These are phyloP conservation scores for Macrocybe gigantea DNA, from an alignment of 768 basidiomycete genomes.

Conservation along the genomic window DNA sequence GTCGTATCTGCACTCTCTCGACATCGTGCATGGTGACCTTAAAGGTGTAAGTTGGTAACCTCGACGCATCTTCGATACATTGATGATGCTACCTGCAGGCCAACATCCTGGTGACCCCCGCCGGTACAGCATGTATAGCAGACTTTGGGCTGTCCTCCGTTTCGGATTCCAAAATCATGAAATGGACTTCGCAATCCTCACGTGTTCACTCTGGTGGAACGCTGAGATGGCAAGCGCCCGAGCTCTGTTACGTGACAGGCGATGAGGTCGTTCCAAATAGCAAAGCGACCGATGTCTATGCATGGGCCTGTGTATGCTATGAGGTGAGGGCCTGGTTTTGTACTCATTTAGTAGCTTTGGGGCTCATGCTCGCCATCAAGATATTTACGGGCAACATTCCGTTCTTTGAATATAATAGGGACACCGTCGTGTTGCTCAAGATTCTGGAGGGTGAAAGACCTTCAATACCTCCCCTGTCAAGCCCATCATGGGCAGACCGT, in stretches of 20 bases:
- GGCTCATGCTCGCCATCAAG: not conserved
- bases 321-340: slow-evolving; percentile 1
- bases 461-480: slow-evolving; percentile 7
- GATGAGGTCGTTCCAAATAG: slow-evolving; percentile 8
- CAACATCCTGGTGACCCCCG: slow-evolving; percentile 36
- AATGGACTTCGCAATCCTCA: slow-evolving; percentile 9
- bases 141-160: slow-evolving; percentile 40
- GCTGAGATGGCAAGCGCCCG: slow-evolving; percentile 26
- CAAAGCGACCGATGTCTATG: slow-evolving; percentile 8
- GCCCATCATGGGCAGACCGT: slow-evolving; percentile 5
- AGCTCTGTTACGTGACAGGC: slow-evolving; percentile 19
- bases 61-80: not conserved
- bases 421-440: slow-evolving; percentile 11
- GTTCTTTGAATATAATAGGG: slow-evolving; percentile 10
- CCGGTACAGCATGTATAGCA: slow-evolving; percentile 37
- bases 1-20: slow-evolving; percentile 23
- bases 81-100: slow-evolving; percentile 17
- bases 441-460: slow-evolving; percentile 14
- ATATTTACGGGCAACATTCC: slow-evolving; percentile 3
- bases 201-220: slow-evolving; percentile 15
- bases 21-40: slow-evolving; percentile 39
- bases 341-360: not conserved
- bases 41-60: slow-evolving; percentile 26
- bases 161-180: slow-evolving; percentile 9
- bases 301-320: slow-evolving; percentile 9